Evolutionary conservation across 2,329 filamentous ascomycete species (phyloP).

Genomic region (Thielaviopsis populi): DNA sequence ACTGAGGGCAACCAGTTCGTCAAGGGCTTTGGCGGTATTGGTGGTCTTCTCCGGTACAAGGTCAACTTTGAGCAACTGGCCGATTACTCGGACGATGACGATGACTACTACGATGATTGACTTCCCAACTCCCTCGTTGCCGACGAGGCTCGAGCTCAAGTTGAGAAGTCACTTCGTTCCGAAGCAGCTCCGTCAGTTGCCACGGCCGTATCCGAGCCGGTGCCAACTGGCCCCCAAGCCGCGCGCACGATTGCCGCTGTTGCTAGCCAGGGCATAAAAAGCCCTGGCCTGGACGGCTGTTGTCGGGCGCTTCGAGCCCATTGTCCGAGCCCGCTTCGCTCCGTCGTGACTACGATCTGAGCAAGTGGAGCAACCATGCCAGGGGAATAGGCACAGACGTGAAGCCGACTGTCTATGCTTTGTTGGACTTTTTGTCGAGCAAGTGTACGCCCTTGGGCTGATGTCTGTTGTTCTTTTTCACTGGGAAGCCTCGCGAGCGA

Average conservation of each 20-base stretch:
- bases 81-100: conserved; percentile 79
- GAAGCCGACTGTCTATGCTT: conserved; percentile 3
- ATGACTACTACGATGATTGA: conserved; percentile 95
- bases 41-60: conserved; percentile 94
- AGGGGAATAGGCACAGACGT: background rate
- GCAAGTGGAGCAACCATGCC: conserved; percentile 20
- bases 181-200: conserved; percentile 28
- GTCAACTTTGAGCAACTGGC: conserved; percentile 99
- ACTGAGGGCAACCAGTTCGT: conserved; percentile 99
- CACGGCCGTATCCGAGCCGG: conserved; percentile 28
- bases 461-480: background rate
- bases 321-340: conserved; percentile 53
- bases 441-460: background rate
- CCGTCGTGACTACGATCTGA: conserved; percentile 50
- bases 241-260: conserved; percentile 24
- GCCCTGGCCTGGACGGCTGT: conserved; percentile 30
- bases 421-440: background rate
- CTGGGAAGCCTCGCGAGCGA: conserved; percentile 9
- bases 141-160: conserved; percentile 71
- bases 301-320: conserved; percentile 32
- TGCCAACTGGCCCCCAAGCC: conserved; percentile 29
- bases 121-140: conserved; percentile 72
- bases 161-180: conserved; percentile 28
- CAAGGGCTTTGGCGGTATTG: conserved; percentile 97
- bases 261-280: conserved; percentile 23